Base-by-base conservation (phyloP, 2,329 filamentous ascomycete species). In the Fusarium multiceps region DNA sequence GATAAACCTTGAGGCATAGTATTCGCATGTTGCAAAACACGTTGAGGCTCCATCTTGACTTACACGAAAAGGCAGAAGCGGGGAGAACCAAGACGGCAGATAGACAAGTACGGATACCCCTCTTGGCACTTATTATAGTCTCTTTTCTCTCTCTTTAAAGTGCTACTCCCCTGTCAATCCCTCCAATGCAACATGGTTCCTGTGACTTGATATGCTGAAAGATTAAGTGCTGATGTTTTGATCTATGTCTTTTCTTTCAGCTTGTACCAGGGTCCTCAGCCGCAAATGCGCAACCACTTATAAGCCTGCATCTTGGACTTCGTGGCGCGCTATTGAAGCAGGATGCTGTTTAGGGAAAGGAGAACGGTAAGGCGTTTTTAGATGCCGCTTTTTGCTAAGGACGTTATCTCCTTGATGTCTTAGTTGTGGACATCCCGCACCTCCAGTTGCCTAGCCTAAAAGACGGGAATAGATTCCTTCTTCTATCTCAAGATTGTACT, bases 311-410 rank as follows among this genome's bases (percentile, higher is more conserved):
- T 25, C 3, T 8, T 45, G 11, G 3, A 16, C 55, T 55, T 55
- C 37, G 66, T 69, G 66, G 66, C 66, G 66, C 67, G 61, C 67
- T 69, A 69, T 62, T 48, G 48, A 48, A 43, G 60, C 60, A 45
- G 16, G 6, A 5, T 55, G 11, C 50, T 69, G 43, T 20, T 69
- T 69, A 6, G 9, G 60, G 48, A 48, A 27, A 56, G 27, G 18
- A 7, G 21, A 11, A 48, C 37, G 28, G 27, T 10, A 58, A 47
- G 63, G 48, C 58, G 58, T 42, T 37, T 55, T 54, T 50, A 55
- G 53, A 32, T 42, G 47, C 53, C 41, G 41, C 47, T 42, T 16
- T 32, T n/a, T 48, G 10, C 34, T 18, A 21, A 16, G 16, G 13
- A 18, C 23, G 21, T 23, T 46, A 7, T 14, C n/a, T 25, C 14